Evolutionary conservation across 176 grass and related monocot species (phyloP).

Genomic region (Urochloa ruziziensis): DNA sequence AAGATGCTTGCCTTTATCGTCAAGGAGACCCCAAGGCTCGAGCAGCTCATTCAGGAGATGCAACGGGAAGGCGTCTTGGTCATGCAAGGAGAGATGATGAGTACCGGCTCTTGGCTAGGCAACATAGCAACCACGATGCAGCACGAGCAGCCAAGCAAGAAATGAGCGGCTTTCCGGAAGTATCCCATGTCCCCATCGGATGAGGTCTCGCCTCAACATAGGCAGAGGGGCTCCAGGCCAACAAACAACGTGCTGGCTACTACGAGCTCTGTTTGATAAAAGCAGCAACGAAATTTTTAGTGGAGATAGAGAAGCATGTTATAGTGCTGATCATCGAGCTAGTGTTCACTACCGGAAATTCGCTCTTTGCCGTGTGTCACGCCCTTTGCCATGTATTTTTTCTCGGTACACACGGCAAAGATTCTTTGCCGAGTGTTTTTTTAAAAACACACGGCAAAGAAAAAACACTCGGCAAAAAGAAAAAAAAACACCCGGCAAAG

Average conservation of each 20-base stretch:
- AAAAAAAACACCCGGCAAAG: too few relatives aligned
- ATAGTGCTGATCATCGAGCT: too few relatives aligned
- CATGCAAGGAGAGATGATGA: constrained; percentile 6
- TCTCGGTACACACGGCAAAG: too few relatives aligned
- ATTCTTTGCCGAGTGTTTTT: too few relatives aligned
- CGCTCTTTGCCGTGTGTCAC: too few relatives aligned
- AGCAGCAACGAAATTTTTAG: neutral
- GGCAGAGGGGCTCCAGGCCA: neutral
- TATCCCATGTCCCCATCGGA: neutral
- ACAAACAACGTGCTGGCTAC: neutral
- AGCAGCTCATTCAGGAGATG: constrained; percentile 27
- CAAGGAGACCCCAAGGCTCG: neutral
- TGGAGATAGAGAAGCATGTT: too few relatives aligned
- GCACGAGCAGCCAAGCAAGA: neutral
- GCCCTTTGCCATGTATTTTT: too few relatives aligned
- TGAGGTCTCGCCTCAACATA: neutral
- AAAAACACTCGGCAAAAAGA: too few relatives aligned
- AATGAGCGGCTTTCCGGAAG: neutral
- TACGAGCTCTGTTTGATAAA: too few relatives aligned
- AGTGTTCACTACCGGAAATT: too few relatives aligned
- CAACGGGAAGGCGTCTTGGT: constrained; percentile 5
- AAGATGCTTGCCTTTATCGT: constrained; percentile 9
- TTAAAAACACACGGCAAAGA: too few relatives aligned
- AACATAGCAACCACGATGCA: neutral
- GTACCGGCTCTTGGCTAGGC: neutral